A percentile compares a stretch with the other conserved stretches of the same genome.
Evolutionary conservation across 345 rosid genomes (phyloP).

Genomic region (Lumnitzera littorea): DNA sequence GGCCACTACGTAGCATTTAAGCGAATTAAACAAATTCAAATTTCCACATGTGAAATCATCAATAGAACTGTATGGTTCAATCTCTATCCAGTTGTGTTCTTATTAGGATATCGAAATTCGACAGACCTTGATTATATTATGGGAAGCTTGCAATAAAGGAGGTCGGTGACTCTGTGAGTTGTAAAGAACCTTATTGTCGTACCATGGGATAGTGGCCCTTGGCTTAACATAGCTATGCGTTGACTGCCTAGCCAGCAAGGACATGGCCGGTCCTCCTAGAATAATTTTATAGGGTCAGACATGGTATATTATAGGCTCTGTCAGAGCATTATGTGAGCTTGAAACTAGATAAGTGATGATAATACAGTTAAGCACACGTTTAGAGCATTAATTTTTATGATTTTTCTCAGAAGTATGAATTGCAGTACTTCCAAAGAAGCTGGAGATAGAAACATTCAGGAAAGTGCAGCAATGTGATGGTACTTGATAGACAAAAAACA

Average conservation of each 20-base stretch:
- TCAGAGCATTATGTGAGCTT: background rate
- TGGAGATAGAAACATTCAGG: background rate
- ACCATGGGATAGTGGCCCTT: background rate
- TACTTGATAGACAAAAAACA: background rate
- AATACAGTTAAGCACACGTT: no score
- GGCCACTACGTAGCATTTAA: slow-evolving; percentile 10
- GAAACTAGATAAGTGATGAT: background rate
- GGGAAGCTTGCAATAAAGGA: slow-evolving; percentile 13
- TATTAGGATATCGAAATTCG: slow-evolving; percentile 1
- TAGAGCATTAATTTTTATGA: no score
- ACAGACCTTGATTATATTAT: background rate
- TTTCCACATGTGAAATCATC: background rate
- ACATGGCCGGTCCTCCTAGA: slow-evolving; percentile 3
- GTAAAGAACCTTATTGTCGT: background rate
- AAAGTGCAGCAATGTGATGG: background rate
- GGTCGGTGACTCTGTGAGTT: background rate
- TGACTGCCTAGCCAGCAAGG: slow-evolving; percentile 20
- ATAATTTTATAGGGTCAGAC: no score
- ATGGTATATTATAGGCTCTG: background rate
- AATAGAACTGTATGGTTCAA: slow-evolving; percentile 4
- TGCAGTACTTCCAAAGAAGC: no score
- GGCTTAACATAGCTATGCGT: slow-evolving; percentile 5
- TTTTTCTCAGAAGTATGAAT: no score
- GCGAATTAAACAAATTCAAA: background rate
- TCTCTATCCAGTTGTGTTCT: slow-evolving; percentile 15